A percentile compares a stretch with the other conserved stretches of the same genome.
These are phyloP conservation scores for Penicillium thymicola DNA, from an alignment of 2,329 filamentous ascomycete genomes.

Conservation along the genomic window DNA sequence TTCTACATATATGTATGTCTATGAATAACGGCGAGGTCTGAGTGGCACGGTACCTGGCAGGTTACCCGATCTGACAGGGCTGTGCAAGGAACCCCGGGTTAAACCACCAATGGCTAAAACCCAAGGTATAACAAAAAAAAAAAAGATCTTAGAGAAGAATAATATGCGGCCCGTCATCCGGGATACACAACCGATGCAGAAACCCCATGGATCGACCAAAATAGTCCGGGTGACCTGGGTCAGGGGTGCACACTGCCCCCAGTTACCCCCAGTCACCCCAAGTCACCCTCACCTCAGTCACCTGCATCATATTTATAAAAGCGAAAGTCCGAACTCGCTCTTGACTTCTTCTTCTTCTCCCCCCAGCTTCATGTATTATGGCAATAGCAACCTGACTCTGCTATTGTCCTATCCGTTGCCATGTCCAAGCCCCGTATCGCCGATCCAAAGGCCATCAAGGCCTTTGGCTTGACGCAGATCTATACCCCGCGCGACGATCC, in stretches of 20 bases:
- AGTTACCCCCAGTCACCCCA: not conserved
- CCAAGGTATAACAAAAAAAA: not conserved
- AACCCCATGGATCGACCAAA: slow-evolving; percentile 1
- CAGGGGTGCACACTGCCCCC: slow-evolving; percentile 8
- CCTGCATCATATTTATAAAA: slow-evolving; percentile 12
- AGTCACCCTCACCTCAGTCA: not conserved
- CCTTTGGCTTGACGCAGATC: slow-evolving; percentile 43
- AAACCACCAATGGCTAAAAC: not conserved
- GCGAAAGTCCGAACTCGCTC: not conserved
- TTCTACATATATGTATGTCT: not conserved
- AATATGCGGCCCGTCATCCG: slow-evolving; percentile 1
- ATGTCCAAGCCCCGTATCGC: slow-evolving; percentile 22
- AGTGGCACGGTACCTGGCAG: slow-evolving; percentile 9
- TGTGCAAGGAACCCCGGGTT: not conserved
- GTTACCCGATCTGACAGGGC: slow-evolving; percentile 6
- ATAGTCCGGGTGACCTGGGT: slow-evolving; percentile 8
- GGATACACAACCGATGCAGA: not conserved
- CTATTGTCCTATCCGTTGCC: not conserved
- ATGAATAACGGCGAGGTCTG: not conserved
- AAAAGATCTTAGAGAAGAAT: not conserved
- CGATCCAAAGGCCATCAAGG: slow-evolving; percentile 27
- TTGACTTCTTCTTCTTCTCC: not conserved
- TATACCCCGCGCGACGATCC: slow-evolving; percentile 38
- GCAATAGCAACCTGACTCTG: slow-evolving; percentile 6
- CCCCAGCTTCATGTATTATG: not conserved